These are phyloP conservation scores for Lipomyces mesembrius DNA, from an alignment of 805 yeast species.

Conservation along the genomic window DNA sequence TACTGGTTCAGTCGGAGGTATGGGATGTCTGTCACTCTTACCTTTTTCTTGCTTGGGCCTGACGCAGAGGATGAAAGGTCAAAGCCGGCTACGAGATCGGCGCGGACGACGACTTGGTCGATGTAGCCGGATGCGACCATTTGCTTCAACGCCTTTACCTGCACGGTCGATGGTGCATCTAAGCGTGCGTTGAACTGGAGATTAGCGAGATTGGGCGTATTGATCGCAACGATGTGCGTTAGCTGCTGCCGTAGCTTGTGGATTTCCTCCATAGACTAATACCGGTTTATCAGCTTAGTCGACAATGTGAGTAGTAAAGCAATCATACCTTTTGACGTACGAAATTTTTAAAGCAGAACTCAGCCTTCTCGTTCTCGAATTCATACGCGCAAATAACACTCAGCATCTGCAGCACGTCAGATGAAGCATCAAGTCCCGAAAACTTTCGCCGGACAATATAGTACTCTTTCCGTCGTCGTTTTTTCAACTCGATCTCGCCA, in stretches of 20 bases:
- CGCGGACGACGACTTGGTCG: constrained; percentile 87
- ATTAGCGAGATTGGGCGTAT: constrained; percentile 42
- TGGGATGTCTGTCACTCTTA: constrained; percentile 63
- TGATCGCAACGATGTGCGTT: constrained; percentile 69
- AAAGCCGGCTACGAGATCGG: constrained; percentile 64
- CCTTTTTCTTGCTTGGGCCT: constrained; percentile 62
- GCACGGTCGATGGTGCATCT: constrained; percentile 53
- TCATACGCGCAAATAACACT: constrained; percentile 89
- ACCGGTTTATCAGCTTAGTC: neutral
- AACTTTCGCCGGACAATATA: constrained; percentile 58
- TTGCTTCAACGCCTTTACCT: constrained; percentile 81
- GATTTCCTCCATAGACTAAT: constrained; percentile 72
- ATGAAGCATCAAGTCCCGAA: constrained; percentile 66
- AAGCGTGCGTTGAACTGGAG: constrained; percentile 33
- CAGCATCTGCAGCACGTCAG: constrained; percentile 76
- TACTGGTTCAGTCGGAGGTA: constrained; percentile 45
- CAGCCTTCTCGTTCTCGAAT: constrained; percentile 58
- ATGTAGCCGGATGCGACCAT: constrained; percentile 91
- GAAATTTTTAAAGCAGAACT: constrained; percentile 65
- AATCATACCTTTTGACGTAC: constrained; percentile 64
- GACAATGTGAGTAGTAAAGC: neutral
- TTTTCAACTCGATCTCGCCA: constrained; percentile 37
- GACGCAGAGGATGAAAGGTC: constrained; percentile 1
- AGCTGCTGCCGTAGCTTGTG: constrained; percentile 79
- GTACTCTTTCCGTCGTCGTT: constrained; percentile 54